phyloP scores from a whole-genome alignment of 331 rosid genomes.

The Rosa hybrid region DNA sequence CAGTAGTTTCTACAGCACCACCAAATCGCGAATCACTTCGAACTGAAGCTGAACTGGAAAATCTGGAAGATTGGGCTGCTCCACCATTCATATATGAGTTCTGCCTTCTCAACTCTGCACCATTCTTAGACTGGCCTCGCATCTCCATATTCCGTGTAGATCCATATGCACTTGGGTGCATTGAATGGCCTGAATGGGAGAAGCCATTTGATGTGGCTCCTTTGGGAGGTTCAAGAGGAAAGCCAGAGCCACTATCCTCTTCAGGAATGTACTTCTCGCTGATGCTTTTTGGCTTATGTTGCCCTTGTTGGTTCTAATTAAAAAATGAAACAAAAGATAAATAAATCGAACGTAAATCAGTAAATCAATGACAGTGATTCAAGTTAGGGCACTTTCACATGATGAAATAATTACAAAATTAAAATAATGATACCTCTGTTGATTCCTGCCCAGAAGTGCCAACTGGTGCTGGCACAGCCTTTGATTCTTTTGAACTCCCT shows the following conservation, averaged over 20 bases:
- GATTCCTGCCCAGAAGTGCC: constrained; percentile 64
- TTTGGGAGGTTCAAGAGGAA: constrained; percentile 56
- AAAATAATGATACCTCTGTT: constrained; percentile 36
- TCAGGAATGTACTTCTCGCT: constrained; percentile 58
- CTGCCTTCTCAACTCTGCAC: constrained; percentile 47
- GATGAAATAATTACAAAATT: constrained; percentile 2
- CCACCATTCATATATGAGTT: constrained; percentile 41
- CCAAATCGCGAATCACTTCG: constrained; percentile 54
- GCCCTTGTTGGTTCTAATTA: constrained; percentile 56
- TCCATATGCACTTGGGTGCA: constrained; percentile 51
- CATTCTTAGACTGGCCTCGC: constrained; percentile 15
- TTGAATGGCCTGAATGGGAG: constrained; percentile 62
- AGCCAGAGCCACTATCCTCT: constrained; percentile 56
- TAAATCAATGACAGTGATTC: not conserved
- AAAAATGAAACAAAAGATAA: not conserved
- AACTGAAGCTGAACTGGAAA: constrained; percentile 67
- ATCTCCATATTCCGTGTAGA: constrained; percentile 49
- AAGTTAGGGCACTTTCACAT: not conserved
- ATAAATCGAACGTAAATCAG: not conserved
- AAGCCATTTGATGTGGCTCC: constrained; percentile 29
- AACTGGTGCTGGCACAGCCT: constrained; percentile 57
- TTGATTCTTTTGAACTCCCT: constrained; percentile 47
- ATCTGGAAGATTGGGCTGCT: constrained; percentile 50
- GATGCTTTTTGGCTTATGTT: constrained; percentile 41
- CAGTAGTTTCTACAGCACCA: constrained; percentile 41